Base-by-base conservation (phyloP, 169 alveolate species). In the Hepatocystis sp. region DNA sequence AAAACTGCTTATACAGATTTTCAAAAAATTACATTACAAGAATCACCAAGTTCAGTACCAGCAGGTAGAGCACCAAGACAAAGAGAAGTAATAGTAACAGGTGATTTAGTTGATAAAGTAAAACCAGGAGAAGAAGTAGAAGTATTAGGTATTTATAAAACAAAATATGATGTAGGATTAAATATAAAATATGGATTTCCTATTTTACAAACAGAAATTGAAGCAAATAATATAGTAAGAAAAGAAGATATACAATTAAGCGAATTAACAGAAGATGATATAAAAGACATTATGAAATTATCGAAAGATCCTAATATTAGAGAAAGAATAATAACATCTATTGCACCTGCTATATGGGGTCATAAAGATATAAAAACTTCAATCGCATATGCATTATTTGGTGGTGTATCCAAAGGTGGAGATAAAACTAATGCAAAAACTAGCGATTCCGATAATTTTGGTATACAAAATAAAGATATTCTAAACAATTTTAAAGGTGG, bases 71-170 rank as follows among this genome's bases (percentile, higher is more conserved):
- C 98, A 13, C 99, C 99, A n/a, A 94, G 99, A 52, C 97, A 97
- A 88, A 96, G 98, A 47, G 99, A 97, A 85, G 98, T 98, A 0
- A 92, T 98, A 27, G 95, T 99, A 7, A 91, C 96, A 7, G 99
- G 98, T 44, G 99, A 99, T 90, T 88, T 97, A 66, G 99, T 99
- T 2, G 99, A 99, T 90, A 85, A 94, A 10, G 99, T 98, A 19
- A 93, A 99, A 42, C 99, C 99, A 13, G 99, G 99, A n/a, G 99
- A 99, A 86, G 99, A 97, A 84, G 98, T 98, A 23, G 99, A 97
- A 84, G 94, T 98, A 0, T 93, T 98, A 21, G 99, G 99, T 25
- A 95, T 97, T 30, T 98, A 96, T 92, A 93, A 97, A 76, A 95
- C 98, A 47, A 96, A 96, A 88, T 97, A 96, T 60, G 99, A 98